Evolutionary conservation across 768 basidiomycete species (phyloP).

Genomic region (Boletellus emodensis): DNA sequence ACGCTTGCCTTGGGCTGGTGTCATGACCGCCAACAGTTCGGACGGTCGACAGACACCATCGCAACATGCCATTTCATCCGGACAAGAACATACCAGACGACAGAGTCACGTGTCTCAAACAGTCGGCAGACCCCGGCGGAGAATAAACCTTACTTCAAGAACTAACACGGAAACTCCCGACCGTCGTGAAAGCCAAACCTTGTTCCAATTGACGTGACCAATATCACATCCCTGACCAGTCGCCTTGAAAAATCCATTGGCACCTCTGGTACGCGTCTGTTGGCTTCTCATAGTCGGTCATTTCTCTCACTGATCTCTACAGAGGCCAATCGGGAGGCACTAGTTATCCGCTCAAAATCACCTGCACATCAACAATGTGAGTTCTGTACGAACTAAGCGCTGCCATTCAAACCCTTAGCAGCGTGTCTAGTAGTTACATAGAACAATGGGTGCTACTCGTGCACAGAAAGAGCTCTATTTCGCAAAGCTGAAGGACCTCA

Average conservation of each 20-base stretch:
- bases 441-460: constrained; percentile 86
- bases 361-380: constrained; percentile 23
- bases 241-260: constrained; percentile 97
- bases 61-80: constrained; percentile 76
- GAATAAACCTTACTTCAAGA: constrained; percentile 26
- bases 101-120: constrained; percentile 9
- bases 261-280: constrained; percentile 58
- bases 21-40: constrained; percentile 38
- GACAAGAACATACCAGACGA: background rate
- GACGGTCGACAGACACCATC: constrained; percentile 60
- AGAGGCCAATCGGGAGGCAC: constrained; percentile 96
- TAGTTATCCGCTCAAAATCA: constrained; percentile 32
- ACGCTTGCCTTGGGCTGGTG: constrained; percentile 24
- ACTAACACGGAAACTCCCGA: constrained; percentile 28
- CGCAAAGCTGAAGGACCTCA: constrained; percentile 87
- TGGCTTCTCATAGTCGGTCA: background rate
- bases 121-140: constrained; percentile 21
- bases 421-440: constrained; percentile 18
- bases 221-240: constrained; percentile 28
- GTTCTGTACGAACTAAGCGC: constrained; percentile 2
- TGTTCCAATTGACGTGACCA: constrained; percentile 10
- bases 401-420: background rate
- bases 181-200: constrained; percentile 19
- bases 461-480: constrained; percentile 92
- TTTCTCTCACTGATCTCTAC: constrained; percentile 8